Percentiles rank a stretch among this genome's conserved stretches.
phyloP scores from a whole-genome alignment of 768 basidiomycete genomes.

The Amanita inopinata region DNA sequence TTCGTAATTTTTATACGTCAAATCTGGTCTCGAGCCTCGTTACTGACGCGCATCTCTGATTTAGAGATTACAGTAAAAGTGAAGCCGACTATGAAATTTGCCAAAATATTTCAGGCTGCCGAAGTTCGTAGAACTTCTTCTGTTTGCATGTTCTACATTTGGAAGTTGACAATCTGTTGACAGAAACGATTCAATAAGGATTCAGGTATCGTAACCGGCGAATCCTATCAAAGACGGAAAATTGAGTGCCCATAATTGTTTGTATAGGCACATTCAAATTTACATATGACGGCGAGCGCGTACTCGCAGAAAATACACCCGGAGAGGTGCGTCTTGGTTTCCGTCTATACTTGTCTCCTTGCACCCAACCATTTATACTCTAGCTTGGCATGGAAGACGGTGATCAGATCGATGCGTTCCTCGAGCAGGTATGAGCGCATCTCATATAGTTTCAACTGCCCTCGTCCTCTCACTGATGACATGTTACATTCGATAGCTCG shows the following conservation, averaged over 20 bases:
- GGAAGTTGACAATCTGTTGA: slow-evolving; percentile 1
- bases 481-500: too few relatives aligned
- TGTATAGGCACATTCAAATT: slow-evolving; percentile 54
- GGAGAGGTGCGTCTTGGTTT: slow-evolving; percentile 29
- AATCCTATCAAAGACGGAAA: background rate
- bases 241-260: background rate
- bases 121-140: slow-evolving; percentile 34
- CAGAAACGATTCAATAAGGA: slow-evolving; percentile 55
- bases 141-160: background rate
- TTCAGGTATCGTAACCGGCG: slow-evolving; percentile 26
- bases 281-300: slow-evolving; percentile 41
- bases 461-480: too few relatives aligned
- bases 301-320: slow-evolving; percentile 42
- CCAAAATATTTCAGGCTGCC: slow-evolving; percentile 56
- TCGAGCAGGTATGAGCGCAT: slow-evolving; percentile 41
- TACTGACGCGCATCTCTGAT: slow-evolving; percentile 5
- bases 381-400: slow-evolving; percentile 53
- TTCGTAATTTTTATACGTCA: slow-evolving; percentile 15
- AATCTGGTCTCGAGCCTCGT: slow-evolving; percentile 14
- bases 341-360: background rate
- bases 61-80: slow-evolving; percentile 62
- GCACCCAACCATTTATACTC: background rate
- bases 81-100: slow-evolving; percentile 32
- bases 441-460: background rate
- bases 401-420: slow-evolving; percentile 50